These are phyloP conservation scores for Phyllosticta citriasiana DNA, from an alignment of 2,329 filamentous ascomycete genomes.

Conservation along the genomic window DNA sequence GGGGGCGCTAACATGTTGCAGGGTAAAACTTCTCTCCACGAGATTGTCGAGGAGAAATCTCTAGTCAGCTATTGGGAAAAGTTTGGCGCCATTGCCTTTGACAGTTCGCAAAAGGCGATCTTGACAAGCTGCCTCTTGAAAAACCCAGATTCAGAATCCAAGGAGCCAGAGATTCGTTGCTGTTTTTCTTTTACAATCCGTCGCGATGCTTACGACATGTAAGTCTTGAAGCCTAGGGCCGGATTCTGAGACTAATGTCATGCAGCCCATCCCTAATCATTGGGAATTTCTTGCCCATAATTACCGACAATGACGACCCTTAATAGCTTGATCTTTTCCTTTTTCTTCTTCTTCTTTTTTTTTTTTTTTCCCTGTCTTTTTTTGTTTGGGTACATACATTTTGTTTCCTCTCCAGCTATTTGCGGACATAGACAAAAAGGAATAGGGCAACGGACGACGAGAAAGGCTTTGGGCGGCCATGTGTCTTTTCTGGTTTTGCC, in stretches of 20 bases:
- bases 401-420: not conserved
- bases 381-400: not conserved
- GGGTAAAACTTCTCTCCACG: conserved; percentile 91
- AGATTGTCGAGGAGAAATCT: conserved; percentile 90
- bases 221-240: conserved; percentile 30
- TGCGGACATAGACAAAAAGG: not conserved
- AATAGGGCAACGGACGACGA: not conserved
- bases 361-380: too few species aligned
- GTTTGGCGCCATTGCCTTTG: conserved; percentile 95
- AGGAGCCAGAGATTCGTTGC: conserved; percentile 70
- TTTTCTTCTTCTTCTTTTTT: too few species aligned
- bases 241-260: conserved; percentile 22
- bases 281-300: conserved; percentile 89
- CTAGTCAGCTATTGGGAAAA: conserved; percentile 98
- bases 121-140: conserved; percentile 89
- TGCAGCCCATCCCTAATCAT: conserved; percentile 77
- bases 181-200: conserved; percentile 97
- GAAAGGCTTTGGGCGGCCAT: not conserved
- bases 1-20: conserved; percentile 29
- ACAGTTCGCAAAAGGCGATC: conserved; percentile 85
- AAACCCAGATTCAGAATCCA: conserved; percentile 52
- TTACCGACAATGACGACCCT: conserved; percentile 25
- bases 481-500: not conserved
- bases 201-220: conserved; percentile 94
- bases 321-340: not conserved